A percentile compares a stretch with the other conserved stretches of the same genome.
phyloP scores from a whole-genome alignment of 2,329 filamentous ascomycete genomes.

The Fusarium bulbicola region DNA sequence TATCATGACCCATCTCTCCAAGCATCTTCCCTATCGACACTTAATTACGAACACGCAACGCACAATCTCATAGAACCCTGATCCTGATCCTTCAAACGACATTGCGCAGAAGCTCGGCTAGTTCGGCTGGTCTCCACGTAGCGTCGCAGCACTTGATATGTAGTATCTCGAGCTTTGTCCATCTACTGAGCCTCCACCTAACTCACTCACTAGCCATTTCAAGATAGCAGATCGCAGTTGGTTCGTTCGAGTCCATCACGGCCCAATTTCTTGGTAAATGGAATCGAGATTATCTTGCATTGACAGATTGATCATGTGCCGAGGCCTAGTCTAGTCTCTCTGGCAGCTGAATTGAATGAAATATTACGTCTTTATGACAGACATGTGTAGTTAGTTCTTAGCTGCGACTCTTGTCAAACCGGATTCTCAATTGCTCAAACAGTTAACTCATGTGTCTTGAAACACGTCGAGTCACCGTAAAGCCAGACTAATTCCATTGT shows the following conservation, averaged over 20 bases:
- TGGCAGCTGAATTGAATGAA: background rate
- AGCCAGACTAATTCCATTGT: background rate
- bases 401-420: slow-evolving; percentile 7
- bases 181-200: slow-evolving; percentile 8
- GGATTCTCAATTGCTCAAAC: background rate
- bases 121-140: background rate
- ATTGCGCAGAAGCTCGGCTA: background rate
- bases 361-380: background rate
- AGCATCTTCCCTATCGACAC: background rate
- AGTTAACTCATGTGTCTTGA: background rate
- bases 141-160: background rate
- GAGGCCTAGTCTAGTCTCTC: background rate
- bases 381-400: background rate
- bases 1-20: background rate
- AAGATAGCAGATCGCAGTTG: slow-evolving; percentile 8
- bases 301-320: background rate
- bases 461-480: slow-evolving; percentile 2
- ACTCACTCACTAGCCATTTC: background rate
- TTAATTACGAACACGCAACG: background rate
- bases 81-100: background rate
- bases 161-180: background rate
- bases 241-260: background rate
- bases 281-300: slow-evolving; percentile 1
- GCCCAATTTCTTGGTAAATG: background rate
- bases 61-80: background rate